These are phyloP conservation scores for Trichocladium uniseriatum DNA, from an alignment of 495 filamentous ascomycete species.

Conservation along the genomic window DNA sequence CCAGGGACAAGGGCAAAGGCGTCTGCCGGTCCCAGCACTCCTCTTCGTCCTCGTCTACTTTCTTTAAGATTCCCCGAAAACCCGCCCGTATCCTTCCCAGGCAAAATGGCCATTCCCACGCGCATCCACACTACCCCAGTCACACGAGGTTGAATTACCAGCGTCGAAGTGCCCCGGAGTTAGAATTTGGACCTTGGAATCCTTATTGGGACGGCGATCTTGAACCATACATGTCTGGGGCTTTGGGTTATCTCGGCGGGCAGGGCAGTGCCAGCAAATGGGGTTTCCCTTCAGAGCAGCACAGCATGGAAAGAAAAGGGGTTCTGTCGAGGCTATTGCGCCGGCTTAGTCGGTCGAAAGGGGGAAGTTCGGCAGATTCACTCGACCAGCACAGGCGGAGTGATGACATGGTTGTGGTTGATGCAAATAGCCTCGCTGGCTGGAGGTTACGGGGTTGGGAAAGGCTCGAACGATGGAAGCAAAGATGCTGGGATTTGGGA, in stretches of 20 bases:
- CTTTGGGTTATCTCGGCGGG: background rate
- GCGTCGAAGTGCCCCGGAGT: background rate
- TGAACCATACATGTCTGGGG: background rate
- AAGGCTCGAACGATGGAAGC: background rate
- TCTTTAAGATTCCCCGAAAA: background rate
- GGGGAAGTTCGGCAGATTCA: background rate
- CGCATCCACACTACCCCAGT: background rate
- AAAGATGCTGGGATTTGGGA: background rate
- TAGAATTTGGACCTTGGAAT: background rate
- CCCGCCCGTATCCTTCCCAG: background rate
- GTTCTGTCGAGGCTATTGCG: background rate
- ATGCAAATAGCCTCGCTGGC: no score
- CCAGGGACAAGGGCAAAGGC: constrained; percentile 1
- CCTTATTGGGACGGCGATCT: background rate
- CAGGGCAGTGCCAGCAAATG: background rate
- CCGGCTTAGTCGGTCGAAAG: background rate
- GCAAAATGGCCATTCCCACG: background rate
- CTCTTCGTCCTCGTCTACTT: background rate
- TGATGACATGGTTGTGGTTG: no score
- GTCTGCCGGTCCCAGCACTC: background rate
- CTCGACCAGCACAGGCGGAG: no score
- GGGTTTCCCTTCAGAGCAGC: no score
- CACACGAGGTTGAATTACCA: background rate
- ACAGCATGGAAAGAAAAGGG: background rate
- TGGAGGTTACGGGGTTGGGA: background rate